These are phyloP conservation scores for Chlorencoelia australis DNA, from an alignment of 2,329 filamentous ascomycete species.

Conservation along the genomic window DNA sequence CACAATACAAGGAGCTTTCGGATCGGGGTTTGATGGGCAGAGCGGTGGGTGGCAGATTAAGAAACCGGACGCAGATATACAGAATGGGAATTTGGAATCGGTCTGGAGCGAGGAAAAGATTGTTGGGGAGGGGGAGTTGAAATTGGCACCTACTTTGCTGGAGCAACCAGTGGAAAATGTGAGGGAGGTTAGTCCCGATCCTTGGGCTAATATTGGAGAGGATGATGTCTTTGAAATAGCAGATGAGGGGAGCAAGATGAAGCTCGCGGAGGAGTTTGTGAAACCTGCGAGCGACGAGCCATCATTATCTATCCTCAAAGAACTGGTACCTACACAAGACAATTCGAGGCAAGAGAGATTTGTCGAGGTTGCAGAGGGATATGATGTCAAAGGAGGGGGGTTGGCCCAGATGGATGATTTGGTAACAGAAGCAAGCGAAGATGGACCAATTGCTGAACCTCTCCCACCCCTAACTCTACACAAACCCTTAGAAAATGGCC, in stretches of 20 bases:
- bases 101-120: constrained; percentile 10
- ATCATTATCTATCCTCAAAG: neutral
- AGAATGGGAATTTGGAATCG: constrained; percentile 3
- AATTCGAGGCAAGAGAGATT: neutral
- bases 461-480: constrained; percentile 1
- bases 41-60: constrained; percentile 11
- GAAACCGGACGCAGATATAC: constrained; percentile 1
- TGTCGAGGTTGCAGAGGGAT: too few relatives aligned
- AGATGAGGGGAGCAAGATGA: too few relatives aligned
- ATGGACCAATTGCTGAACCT: constrained; percentile 4
- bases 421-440: neutral
- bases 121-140: constrained; percentile 1
- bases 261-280: neutral
- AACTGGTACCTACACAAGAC: neutral
- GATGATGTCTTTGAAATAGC: too few relatives aligned
- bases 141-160: constrained; percentile 11
- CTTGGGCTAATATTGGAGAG: constrained; percentile 19
- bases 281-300: neutral
- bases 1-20: constrained; percentile 6
- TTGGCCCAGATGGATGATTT: neutral
- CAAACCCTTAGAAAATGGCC: constrained; percentile 12
- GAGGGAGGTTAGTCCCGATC: constrained; percentile 22
- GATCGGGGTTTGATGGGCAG: constrained; percentile 12
- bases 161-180: constrained; percentile 7
- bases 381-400: neutral